Base-by-base conservation (phyloP, 148 eudicot species). In the Vaccinium myrtillus region DNA sequence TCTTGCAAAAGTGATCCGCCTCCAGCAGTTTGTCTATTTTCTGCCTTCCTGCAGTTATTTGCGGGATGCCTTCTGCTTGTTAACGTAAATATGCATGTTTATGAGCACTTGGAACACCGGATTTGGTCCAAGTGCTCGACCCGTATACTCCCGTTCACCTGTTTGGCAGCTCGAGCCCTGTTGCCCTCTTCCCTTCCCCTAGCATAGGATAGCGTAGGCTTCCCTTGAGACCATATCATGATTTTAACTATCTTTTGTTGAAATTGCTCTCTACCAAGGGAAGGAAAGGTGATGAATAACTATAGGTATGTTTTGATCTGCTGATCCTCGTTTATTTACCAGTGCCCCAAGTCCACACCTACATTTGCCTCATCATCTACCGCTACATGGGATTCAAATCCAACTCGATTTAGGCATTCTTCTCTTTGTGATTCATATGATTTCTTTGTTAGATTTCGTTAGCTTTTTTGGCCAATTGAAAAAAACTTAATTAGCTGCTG, bases 401-500 rank as follows among this genome's bases (percentile, higher is more conserved):
- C 53, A 19, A 30, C 27, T 75, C 5, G 30, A 77, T 14, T 77
- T 77, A 50, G 32, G 18, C 27, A 77, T 77, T 56, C 23, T 77
- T 77, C 14, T 6, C 21, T 39, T 50, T 54, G 5, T 8, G 39
- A 30, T 18, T 36, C 43, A 27, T 48, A 36, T 71, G 32, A 36
- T 82, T 30, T 19, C 11, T 36, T 23, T 51, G 12, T 51, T 5
- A 70, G 58, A 67, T 49, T 81, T 23, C 0, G 1, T 25, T 25
- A 25, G 73, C 36, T 67, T 12, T 6, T 25, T 67, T 27, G 18
- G 18, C 43, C 19, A 7, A 4, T 27, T 69, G 39, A 69, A 69
- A 23, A 23, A 69, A 30, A 69, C 39, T 30, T 69, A 69, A 69
- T 32, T 51, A 58, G 85, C 53, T 59, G 77, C 56, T 85, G 13